These are phyloP conservation scores for Thymus mandschuricus DNA, from an alignment of 257 asterid genomes.

Conservation along the genomic window DNA sequence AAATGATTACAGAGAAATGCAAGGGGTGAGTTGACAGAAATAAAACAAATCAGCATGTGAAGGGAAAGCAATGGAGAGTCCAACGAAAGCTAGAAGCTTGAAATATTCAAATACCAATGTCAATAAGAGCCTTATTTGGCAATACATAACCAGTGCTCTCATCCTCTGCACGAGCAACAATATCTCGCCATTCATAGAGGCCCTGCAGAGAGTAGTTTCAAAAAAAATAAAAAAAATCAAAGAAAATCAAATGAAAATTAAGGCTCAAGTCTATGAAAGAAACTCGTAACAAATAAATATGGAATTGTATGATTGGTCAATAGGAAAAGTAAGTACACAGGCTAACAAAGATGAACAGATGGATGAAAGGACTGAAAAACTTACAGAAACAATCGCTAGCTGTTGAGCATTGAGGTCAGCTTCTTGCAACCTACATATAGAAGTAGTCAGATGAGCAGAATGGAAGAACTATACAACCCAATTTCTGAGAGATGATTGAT, in stretches of 20 bases:
- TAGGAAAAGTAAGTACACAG: constrained; percentile 3
- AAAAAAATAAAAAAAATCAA: constrained; percentile 12
- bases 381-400: constrained; percentile 92
- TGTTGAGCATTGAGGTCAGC: constrained; percentile 85
- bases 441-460: constrained; percentile 31
- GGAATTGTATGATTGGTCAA: not conserved
- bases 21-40: constrained; percentile 25
- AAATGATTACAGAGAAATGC: constrained; percentile 5
- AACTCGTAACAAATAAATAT: constrained; percentile 15
- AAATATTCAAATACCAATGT: constrained; percentile 60
- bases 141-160: constrained; percentile 97
- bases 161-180: constrained; percentile 96
- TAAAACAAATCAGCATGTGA: constrained; percentile 14
- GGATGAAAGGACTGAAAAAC: constrained; percentile 33
- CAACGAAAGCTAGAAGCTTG: constrained; percentile 23
- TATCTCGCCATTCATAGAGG: constrained; percentile 92
- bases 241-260: not conserved
- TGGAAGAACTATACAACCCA: constrained; percentile 11
- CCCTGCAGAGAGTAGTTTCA: constrained; percentile 52
- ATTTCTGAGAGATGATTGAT: constrained; percentile 10
- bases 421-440: constrained; percentile 68
- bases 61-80: constrained; percentile 17
- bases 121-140: constrained; percentile 87
- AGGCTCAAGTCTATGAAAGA: not conserved
- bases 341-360: not conserved